Evolutionary conservation across 352 stramenopile genomes (phyloP).

Genomic region (Globisporangium middletonii): DNA sequence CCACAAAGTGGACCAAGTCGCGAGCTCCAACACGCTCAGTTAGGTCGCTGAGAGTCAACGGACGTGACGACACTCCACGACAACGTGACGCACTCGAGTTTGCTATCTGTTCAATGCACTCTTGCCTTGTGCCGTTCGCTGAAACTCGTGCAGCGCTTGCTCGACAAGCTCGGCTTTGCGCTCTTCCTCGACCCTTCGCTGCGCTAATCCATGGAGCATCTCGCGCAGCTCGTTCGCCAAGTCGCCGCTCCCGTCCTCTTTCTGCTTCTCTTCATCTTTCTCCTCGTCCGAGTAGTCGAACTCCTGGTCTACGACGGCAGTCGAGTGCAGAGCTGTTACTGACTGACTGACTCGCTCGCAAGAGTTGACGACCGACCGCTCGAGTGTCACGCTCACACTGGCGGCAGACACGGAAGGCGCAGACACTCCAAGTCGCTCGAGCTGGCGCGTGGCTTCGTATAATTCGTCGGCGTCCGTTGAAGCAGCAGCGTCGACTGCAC

Average conservation of each 20-base stretch:
- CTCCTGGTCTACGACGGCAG: slow-evolving; percentile 5
- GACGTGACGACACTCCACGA: neutral
- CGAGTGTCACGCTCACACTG: slow-evolving; percentile 6
- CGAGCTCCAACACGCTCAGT: slow-evolving; percentile 42
- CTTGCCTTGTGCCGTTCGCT: slow-evolving; percentile 29
- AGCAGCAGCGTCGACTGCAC: neutral
- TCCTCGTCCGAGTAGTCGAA: slow-evolving; percentile 14
- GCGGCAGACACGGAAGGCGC: neutral
- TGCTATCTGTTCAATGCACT: slow-evolving; percentile 4
- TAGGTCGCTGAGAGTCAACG: slow-evolving; percentile 11
- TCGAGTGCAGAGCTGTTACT: neutral
- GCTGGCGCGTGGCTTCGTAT: neutral
- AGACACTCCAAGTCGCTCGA: slow-evolving; percentile 5
- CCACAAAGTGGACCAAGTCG: slow-evolving; percentile 62
- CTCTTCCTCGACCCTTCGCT: slow-evolving; percentile 59
- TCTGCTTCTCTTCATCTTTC: slow-evolving; percentile 17
- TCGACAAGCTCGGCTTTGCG: slow-evolving; percentile 41
- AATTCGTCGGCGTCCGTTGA: slow-evolving; percentile 1
- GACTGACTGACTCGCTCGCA: neutral
- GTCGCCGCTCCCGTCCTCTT: slow-evolving; percentile 34
- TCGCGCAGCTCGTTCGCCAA: slow-evolving; percentile 51
- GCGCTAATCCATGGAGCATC: slow-evolving; percentile 52
- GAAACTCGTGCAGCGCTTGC: slow-evolving; percentile 46
- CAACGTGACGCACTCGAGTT: neutral
- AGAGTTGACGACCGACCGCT: slow-evolving; percentile 3